Conservation (phyloP, 495 filamentous ascomycete genomes). For the Penicillium soppii region DNA sequence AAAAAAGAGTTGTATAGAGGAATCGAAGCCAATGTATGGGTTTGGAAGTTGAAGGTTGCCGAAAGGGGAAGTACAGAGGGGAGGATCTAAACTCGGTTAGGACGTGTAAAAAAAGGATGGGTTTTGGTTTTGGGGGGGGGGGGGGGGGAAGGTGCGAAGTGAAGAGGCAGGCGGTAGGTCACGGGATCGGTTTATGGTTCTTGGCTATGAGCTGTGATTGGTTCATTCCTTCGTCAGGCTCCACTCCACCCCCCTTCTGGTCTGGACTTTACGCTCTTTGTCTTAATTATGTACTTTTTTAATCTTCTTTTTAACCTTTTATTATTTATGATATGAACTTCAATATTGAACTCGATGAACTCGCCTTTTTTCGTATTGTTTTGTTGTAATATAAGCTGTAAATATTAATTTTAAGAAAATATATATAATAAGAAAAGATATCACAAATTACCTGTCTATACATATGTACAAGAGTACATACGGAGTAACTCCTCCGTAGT, state of each 20-base stretch:
- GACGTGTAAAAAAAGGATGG: constrained; percentile 38
- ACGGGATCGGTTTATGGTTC: neutral
- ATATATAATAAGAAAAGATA: neutral
- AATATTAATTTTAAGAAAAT: no score
- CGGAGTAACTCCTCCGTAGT: neutral
- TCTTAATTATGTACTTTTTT: neutral
- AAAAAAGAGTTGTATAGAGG: constrained; percentile 6
- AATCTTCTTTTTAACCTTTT: neutral
- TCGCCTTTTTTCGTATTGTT: no score
- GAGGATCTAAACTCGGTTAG: constrained; percentile 52
- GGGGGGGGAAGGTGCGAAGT: constrained; percentile 44
- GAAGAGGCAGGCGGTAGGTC: constrained; percentile 40
- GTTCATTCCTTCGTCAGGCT: neutral
- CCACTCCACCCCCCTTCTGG: constrained; percentile 3
- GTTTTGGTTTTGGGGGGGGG: constrained; percentile 19
- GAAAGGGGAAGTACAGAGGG: constrained; percentile 48
- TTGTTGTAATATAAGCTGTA: no score
- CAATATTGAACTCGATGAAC: no score
- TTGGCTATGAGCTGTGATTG: neutral
- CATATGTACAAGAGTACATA: no score
- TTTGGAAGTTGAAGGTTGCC: constrained; percentile 30
- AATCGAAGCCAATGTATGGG: neutral
- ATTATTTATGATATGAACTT: no score
- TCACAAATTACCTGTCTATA: neutral
- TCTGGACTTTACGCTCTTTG: constrained; percentile 2